These are phyloP conservation scores for Setomelanomma holmii DNA, from an alignment of 2,329 filamentous ascomycete species.

Conservation along the genomic window DNA sequence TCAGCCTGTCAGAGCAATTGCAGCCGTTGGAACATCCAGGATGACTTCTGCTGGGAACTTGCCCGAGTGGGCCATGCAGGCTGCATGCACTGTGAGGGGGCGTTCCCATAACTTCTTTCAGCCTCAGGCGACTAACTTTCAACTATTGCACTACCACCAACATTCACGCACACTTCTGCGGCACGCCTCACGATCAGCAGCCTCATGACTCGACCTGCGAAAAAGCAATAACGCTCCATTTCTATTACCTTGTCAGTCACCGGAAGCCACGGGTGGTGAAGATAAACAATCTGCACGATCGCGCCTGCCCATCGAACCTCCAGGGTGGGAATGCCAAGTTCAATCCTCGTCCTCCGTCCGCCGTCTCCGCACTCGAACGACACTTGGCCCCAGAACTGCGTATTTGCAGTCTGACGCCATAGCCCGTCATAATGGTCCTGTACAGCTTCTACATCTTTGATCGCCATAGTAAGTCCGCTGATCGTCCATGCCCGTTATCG, in stretches of 20 bases:
- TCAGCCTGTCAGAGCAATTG: conserved; percentile 14
- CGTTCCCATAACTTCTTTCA: conserved; percentile 10
- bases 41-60: conserved; percentile 3
- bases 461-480: conserved; percentile 77
- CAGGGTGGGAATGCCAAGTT: not conserved
- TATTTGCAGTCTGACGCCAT: conserved; percentile 2
- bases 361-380: not conserved
- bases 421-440: conserved; percentile 72
- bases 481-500: conserved; percentile 4
- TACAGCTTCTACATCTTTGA: conserved; percentile 99
- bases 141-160: too few species aligned
- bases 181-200: not conserved
- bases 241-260: too few species aligned
- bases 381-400: not conserved
- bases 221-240: not conserved
- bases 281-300: not conserved
- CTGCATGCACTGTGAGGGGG: not conserved
- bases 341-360: not conserved
- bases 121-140: conserved; percentile 16
- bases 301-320: not conserved
- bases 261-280: not conserved
- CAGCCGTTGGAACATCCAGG: conserved; percentile 2
- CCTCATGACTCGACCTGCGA: not conserved
- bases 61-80: conserved; percentile 2
- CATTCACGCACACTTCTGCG: conserved; percentile 1